Base-by-base conservation (phyloP, 192 early-diverging fungal species). In the Allomyces macrogynus region DNA sequence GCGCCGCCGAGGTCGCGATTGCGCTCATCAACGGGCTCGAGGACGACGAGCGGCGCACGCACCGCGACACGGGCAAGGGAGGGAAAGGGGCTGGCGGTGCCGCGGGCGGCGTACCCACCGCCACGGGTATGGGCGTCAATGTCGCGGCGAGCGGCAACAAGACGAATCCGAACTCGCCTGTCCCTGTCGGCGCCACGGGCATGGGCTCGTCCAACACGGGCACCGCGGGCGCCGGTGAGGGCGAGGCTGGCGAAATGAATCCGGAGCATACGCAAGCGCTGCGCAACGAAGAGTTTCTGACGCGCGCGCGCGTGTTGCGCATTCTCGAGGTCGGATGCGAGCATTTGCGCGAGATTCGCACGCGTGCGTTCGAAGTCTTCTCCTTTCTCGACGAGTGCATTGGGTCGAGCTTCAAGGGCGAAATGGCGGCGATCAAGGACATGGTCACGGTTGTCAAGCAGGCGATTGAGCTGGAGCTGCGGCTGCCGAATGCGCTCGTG, bases 391-490 rank as follows among this genome's bases (percentile, higher is more conserved):
- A 84, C 62, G 82, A 84, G 61, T 80, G 78, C 72, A 77, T 84
- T 62, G 68, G 68, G 10, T 14, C 61, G 4, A 44, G 79, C 9
- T 84, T 77, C 72, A 67, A 69, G 32, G 68, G 70, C 32, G 82
- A 84, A 71, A 83, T 84, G 71, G 79, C 84, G 24, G 75, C 79
- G 10, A 76, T 80, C 43, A 72, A 73, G 22, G 79, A 83, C 24
- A 44, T 84, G 68, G 23, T 76, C 25, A 63, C 61, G 24, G 63
- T 81, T 4, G 75, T 84, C 63, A 84, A 84, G 67, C 79, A 84
- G 65, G 82, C 81, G 7, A 74, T 84, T 42, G 82, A 84, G 68
- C 62, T 66, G 9, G 82, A 84, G 69, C 62, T 65, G 1, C 66
- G 69, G 42, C 69, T 84, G 10, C 79, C 81, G 20, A 84, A 84